Conservation (phyloP, 208 protist species). For the Naegleria fowleri region DNA sequence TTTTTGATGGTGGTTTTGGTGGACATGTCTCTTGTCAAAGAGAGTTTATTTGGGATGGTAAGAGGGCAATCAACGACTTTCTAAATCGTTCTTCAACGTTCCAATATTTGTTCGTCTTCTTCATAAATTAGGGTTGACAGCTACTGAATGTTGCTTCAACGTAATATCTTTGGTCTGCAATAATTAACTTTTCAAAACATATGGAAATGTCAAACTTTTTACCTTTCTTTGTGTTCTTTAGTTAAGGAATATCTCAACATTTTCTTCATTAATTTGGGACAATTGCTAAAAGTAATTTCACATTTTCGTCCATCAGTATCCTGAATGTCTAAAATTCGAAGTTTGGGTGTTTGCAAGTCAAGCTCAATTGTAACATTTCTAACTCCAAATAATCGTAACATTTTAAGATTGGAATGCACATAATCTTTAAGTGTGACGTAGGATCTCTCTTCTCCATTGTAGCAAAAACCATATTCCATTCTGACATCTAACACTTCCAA, state of each 20-base stretch:
- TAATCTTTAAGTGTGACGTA: neutral
- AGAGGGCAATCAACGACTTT: too few species aligned
- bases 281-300: neutral
- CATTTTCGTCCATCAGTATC: neutral
- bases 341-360: neutral
- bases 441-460: neutral
- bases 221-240: too few species aligned
- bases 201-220: too few species aligned
- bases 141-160: too few species aligned
- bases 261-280: neutral
- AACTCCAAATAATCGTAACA: neutral
- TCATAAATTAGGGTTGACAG: too few species aligned
- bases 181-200: too few species aligned
- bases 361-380: neutral
- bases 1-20: neutral
- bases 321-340: neutral
- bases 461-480: neutral
- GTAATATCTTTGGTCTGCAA: too few species aligned
- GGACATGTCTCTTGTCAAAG: too few species aligned
- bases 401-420: neutral
- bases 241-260: too few species aligned
- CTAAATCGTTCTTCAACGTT: too few species aligned
- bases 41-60: too few species aligned
- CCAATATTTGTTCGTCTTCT: too few species aligned
- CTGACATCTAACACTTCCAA: neutral